These are phyloP conservation scores for Kockovaella imperatae DNA, from an alignment of 768 basidiomycete species.

Conservation along the genomic window DNA sequence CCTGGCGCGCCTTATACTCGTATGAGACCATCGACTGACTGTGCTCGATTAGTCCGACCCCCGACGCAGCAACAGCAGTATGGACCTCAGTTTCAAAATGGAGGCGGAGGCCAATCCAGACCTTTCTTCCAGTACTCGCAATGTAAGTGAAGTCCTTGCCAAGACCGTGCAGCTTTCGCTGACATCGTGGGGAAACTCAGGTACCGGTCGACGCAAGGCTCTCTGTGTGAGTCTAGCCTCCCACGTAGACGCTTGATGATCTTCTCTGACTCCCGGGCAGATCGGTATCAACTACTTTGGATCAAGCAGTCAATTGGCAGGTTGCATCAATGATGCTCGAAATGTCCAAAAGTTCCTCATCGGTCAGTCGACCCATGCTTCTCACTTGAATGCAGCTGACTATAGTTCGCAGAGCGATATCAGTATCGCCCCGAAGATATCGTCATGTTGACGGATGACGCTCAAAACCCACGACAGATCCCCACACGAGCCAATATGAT, in stretches of 20 bases:
- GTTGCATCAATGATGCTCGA: conserved; percentile 85
- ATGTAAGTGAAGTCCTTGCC: conserved; percentile 47
- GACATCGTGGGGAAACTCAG: conserved; percentile 9
- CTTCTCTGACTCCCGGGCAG: conserved; percentile 45
- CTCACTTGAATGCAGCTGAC: neutral
- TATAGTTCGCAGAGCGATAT: conserved; percentile 53
- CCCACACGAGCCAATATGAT: conserved; percentile 83
- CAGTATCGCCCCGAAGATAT: conserved; percentile 72
- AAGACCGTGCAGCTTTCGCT: neutral
- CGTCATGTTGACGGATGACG: conserved; percentile 74
- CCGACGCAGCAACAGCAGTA: conserved; percentile 55
- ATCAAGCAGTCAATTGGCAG: conserved; percentile 58
- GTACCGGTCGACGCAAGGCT: conserved; percentile 74
- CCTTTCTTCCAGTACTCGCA: conserved; percentile 79
- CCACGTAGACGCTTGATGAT: neutral
- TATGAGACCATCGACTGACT: neutral
- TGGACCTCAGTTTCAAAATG: conserved; percentile 52
- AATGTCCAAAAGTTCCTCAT: conserved; percentile 73
- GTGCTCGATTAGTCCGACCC: conserved; percentile 41
- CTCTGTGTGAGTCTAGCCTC: conserved; percentile 57
- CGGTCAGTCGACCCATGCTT: conserved; percentile 13
- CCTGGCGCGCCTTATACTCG: conserved; percentile 5
- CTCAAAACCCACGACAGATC: conserved; percentile 53
- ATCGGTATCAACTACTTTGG: conserved; percentile 77
- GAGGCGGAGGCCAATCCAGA: conserved; percentile 47